Base-by-base conservation (phyloP, 805 yeast genomes). In the Candida qinlingensis region DNA sequence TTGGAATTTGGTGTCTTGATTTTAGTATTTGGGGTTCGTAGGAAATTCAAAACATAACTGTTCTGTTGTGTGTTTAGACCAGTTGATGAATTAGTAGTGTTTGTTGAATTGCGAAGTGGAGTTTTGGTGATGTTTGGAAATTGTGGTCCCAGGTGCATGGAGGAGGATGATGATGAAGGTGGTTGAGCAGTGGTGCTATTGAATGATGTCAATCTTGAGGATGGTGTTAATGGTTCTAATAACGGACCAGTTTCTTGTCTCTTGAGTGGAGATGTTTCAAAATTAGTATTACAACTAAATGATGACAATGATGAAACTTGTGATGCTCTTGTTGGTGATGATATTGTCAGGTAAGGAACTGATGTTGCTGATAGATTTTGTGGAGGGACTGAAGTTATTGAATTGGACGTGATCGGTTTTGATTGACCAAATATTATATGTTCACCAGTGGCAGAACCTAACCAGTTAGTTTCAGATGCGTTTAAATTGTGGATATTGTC, bases 161-260 rank as follows among this genome's bases (percentile, higher is more conserved):
- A 4, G 19, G 27, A 30, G 38, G 44, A 28, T 33, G 45, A 4
- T 35, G 45, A 27, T 12, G 34, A 42, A 13, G 37, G 48, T 31
- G 41, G 48, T n/a, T 33, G 49, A 8, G 37, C 12, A 33, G 37
- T 26, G 44, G 45, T 27, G 41, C 34, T 37, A 29, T 39, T 42
- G 41, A 44, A 57, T 8, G 61, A 51, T 7, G 55, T 56, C 7
- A 52, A 30, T 41, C 58, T 52, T n/a, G 64, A 57, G 5, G 72
- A 77, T 12, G 86, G 87, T 5, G 86, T 79, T 44, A 80, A 63
- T 11, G 88, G 87, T 62, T 81, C 86, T 43, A 82, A 66, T 39
- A 82, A 64, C 6, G 87, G 87, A 2, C 87, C 87, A 4, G 85
- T 77, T 49, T 79, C 84, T 48, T 73, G 71, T 6, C 76, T 68